A percentile compares a stretch with the other conserved stretches of the same genome.
Evolutionary conservation across 257 asterid species (phyloP).

Genomic region (Gardenia jasminoides): DNA sequence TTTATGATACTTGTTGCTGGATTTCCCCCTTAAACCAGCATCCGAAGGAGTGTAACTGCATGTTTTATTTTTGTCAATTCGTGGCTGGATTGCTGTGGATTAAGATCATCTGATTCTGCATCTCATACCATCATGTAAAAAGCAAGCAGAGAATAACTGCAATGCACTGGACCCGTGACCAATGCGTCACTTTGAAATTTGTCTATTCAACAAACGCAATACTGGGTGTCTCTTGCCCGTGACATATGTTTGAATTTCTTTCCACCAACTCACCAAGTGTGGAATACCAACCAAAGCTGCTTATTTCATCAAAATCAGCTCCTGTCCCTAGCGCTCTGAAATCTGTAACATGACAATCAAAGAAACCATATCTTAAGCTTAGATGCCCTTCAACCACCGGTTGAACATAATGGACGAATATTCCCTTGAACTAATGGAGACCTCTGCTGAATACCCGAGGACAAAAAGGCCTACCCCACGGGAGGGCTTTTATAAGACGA

Average conservation of each 20-base stretch:
- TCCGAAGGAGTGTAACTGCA: neutral
- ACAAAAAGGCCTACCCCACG: neutral
- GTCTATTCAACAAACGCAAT: too few relatives aligned
- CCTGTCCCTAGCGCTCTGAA: neutral
- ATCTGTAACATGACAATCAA: neutral
- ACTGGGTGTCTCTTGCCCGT: neutral
- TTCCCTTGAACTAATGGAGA: slow-evolving; percentile 5
- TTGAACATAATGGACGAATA: neutral
- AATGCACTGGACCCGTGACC: neutral
- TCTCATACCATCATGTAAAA: neutral
- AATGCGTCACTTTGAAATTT: neutral
- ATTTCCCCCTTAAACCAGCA: neutral
- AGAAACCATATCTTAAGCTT: neutral
- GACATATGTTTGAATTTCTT: slow-evolving; percentile 1
- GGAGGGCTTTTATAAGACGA: neutral
- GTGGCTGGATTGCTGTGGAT: neutral
- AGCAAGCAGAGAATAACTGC: neutral
- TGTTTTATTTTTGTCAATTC: neutral
- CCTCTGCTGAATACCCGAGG: neutral
- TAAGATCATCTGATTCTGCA: neutral
- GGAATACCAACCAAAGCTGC: neutral
- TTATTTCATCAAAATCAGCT: slow-evolving; percentile 3
- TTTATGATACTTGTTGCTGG: too few relatives aligned
- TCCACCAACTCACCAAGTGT: neutral
- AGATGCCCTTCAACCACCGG: slow-evolving; percentile 7